Conservation (phyloP, 148 eudicot species). For the Silene conica region DNA sequence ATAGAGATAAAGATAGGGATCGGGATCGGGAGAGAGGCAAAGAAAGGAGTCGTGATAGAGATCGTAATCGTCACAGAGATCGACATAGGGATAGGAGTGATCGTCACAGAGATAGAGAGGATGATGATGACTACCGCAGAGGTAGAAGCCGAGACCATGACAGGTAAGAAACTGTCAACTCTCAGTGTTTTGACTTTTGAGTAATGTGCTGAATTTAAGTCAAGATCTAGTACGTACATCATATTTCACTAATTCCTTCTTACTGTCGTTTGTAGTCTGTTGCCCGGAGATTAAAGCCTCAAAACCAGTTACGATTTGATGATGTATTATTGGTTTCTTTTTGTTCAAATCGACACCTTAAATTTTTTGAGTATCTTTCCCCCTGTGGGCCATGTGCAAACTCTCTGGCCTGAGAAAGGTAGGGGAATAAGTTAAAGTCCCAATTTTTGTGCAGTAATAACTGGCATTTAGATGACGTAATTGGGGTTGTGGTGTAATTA, state of each 20-base stretch:
- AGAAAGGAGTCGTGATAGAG: slow-evolving; percentile 30
- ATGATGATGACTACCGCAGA: slow-evolving; percentile 49
- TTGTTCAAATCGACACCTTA: not conserved
- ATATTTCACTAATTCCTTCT: not conserved
- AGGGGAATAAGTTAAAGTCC: no score
- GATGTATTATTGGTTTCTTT: not conserved
- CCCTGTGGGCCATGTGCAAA: not conserved
- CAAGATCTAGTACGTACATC: not conserved
- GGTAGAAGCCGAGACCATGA: slow-evolving; percentile 70
- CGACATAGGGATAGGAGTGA: slow-evolving; percentile 58
- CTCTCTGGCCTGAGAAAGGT: no score
- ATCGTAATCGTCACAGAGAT: slow-evolving; percentile 47
- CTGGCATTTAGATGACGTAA: no score
- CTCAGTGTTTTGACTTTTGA: not conserved
- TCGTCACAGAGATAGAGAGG: slow-evolving; percentile 48
- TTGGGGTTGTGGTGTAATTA: not conserved
- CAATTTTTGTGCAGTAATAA: no score
- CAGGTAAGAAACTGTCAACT: slow-evolving; percentile 34
- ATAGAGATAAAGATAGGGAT: slow-evolving; percentile 35
- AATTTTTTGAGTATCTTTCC: not conserved
- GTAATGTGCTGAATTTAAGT: not conserved
- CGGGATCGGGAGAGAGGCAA: slow-evolving; percentile 34
- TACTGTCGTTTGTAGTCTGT: no score
- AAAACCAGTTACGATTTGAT: no score
- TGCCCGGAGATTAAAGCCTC: no score